These are phyloP conservation scores for Fusarium transvaalense DNA, from an alignment of 2,329 filamentous ascomycete species.

Conservation along the genomic window DNA sequence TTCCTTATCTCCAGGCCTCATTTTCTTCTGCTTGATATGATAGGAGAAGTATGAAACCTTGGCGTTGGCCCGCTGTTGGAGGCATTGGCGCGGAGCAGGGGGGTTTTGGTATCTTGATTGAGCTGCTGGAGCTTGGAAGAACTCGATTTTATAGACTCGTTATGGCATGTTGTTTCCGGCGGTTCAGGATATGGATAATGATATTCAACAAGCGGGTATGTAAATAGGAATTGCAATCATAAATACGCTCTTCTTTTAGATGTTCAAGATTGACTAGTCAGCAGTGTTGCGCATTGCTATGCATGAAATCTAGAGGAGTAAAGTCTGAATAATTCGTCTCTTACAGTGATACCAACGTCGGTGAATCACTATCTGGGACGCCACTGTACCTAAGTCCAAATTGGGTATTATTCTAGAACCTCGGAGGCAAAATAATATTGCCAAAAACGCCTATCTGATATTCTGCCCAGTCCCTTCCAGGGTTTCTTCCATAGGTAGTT, in stretches of 20 bases:
- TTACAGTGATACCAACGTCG: not conserved
- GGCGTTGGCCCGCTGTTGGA: constrained; percentile 39
- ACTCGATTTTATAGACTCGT: constrained; percentile 44
- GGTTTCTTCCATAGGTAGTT: constrained; percentile 10
- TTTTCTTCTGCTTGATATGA: constrained; percentile 26
- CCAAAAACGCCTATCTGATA: constrained; percentile 40
- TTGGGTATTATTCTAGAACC: constrained; percentile 22
- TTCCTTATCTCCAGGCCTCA: constrained; percentile 21
- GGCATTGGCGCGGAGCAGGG: constrained; percentile 41
- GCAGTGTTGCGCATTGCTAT: not conserved
- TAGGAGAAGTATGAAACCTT: constrained; percentile 30
- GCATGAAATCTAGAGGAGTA: not conserved
- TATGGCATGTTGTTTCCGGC: constrained; percentile 40
- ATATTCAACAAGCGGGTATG: constrained; percentile 36
- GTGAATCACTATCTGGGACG: not conserved
- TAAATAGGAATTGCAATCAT: constrained; percentile 24
- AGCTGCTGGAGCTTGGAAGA: constrained; percentile 31
- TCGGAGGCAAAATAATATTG: constrained; percentile 18
- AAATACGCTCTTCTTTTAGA: constrained; percentile 7
- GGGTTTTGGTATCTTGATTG: constrained; percentile 23
- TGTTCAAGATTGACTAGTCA: constrained; percentile 12
- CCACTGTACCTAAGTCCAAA: not conserved
- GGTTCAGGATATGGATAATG: constrained; percentile 38
- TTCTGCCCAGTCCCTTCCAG: constrained; percentile 21
- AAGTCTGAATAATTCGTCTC: not conserved